Base-by-base conservation (phyloP, 768 basidiomycete genomes). In the Suillus subaureus region DNA sequence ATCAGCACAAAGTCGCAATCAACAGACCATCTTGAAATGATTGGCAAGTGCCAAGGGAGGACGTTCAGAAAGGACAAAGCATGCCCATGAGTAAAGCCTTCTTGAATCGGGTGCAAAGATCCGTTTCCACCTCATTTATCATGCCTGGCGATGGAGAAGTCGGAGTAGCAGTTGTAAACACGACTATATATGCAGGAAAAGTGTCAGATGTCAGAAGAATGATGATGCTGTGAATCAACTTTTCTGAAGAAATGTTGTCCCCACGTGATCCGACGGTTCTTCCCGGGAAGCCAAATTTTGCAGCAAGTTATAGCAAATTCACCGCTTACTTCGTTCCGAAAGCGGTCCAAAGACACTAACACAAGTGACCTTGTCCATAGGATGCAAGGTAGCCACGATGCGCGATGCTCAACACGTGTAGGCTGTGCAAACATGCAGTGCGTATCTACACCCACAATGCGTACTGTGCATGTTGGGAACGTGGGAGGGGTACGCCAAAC, bases 1-100 rank as follows among this genome's bases (percentile, higher is more conserved):
- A 31, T 9, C 26, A 58, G 45, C 42, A 49, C 15, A 67, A 21
- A 33, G 31, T 21, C 57, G 64, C 23, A 40, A 37, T 45, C 15
- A 21, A 67, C 52, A 62, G 40, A 65, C 45, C 6, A 56, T 67
- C 43, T n/a, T 13, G 35, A 55, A 67, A 21, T 0, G 92, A 92
- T 0, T n/a, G 96, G 96, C 8, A 96, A 81, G 75, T 97, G 95
- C 3, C 85, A 65, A 7, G 85, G 81, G 6, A 96, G 79, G 73
- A 88, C 67, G 75, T 84, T 78, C 7, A 84, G 82, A 2, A 89
- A 82, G 74, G 96, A 99, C 31, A 97, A 75, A 2, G 88, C 85
- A 73, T 97, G 97, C 76, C 99, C 97, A 77, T 99, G 96, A 1
- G 93, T 83, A 75, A 99, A 99, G 97, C 91, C 71, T 97, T 97